Conservation (phyloP, 495 filamentous ascomycete species). For the Penicillium steckii region DNA sequence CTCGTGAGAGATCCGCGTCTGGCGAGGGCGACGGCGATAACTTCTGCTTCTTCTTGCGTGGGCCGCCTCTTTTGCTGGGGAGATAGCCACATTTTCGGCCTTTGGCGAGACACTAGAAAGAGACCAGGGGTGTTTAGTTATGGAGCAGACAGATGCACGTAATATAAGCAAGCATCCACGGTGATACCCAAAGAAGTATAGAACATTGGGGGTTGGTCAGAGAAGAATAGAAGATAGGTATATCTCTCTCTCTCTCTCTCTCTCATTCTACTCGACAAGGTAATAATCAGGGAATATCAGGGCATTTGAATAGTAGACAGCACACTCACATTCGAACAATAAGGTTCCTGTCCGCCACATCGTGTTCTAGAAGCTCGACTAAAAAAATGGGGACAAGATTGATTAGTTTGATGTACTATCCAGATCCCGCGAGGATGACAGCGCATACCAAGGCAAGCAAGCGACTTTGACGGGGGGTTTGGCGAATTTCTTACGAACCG, state of each 20-base stretch:
- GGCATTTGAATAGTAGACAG: not conserved
- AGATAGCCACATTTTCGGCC: constrained; percentile 53
- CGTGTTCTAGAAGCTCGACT: constrained; percentile 58
- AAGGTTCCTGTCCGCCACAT: constrained; percentile 57
- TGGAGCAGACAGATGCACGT: not conserved
- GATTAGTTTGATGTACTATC: too few species aligned
- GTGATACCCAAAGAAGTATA: not conserved
- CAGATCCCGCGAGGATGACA: constrained; percentile 7
- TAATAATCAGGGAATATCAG: not conserved
- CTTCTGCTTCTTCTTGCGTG: constrained; percentile 47
- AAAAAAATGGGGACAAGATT: not conserved
- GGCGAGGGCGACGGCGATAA: constrained; percentile 21
- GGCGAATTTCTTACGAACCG: constrained; percentile 47
- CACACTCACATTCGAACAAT: constrained; percentile 55
- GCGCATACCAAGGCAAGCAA: constrained; percentile 57
- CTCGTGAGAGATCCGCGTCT: constrained; percentile 21
- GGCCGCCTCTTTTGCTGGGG: constrained; percentile 57
- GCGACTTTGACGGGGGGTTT: constrained; percentile 64
- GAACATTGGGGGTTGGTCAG: not conserved
- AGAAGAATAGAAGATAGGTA: constrained; percentile 1
- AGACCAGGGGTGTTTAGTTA: not conserved
- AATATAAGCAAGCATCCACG: not conserved
- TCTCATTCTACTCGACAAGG: too few species aligned
- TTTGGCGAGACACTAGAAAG: constrained; percentile 51
- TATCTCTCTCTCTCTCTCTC: too few species aligned